Evolutionary conservation across 106 monocot species (phyloP), one percentile per base, ranked within the genome.

Genomic region (Ottelia alismoides): DNA sequence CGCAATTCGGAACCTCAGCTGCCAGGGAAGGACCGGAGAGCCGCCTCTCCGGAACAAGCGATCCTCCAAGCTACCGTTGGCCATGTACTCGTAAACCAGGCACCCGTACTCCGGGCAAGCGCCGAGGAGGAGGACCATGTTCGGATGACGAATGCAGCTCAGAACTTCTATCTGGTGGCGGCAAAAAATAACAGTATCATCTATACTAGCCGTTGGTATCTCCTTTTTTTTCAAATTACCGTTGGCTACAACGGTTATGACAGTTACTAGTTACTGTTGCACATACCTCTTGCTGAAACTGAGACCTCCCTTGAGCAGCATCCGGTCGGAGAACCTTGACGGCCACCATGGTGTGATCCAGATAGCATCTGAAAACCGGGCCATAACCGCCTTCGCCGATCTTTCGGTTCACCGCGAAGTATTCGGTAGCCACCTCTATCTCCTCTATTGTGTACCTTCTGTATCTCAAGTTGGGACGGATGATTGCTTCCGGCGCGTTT

Each of bases 311-410:
- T 52, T 84, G 83, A 27, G 78, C 71, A 11, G 83, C 78, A 30
- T 78, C 83, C 0, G 83, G 74, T 12, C 83, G 70, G 9, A 84
- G 63, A 11, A 78, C 74, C 61, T 84, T 84, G 32, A 84, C 70
- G 47, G 83, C 83, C 4, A 78, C 83, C 0, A 50, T 67, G 0
- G 83, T 85, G 55, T 85, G 84, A 70, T 85, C 84, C 11, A 85
- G 66, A 43, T 55, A 69, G 32, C 76, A 50, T 58, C 66, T 72
- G 48, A 62, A 85, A 1, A 85, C 84, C 0, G 84, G 84, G 9
- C 84, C 84, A 45, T 85, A 85, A 10, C 84, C 84, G 27, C 84
- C 84, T 62, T 85, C 84, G 5, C 84, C 84, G 14, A 85, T 56
- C 53, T 79, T 85, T n/a, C 65, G 58, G 18, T 29, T 21, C 7